These are phyloP conservation scores for Medicago truncatula DNA, from an alignment of 306 rosid genomes.

Conservation along the genomic window DNA sequence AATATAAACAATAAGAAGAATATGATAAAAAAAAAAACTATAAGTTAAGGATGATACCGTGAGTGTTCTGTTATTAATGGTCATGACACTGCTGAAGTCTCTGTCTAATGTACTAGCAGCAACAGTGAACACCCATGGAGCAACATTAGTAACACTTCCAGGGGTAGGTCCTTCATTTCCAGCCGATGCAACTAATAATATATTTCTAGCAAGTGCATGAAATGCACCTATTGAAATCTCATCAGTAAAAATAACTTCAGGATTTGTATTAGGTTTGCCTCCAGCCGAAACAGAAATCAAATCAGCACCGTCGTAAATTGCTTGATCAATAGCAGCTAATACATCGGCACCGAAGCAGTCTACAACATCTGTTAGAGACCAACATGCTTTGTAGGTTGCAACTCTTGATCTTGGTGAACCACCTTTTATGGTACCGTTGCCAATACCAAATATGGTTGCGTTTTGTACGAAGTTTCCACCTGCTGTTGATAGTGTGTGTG, in stretches of 20 bases:
- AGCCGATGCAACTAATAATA: slow-evolving; percentile 57
- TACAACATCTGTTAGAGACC: slow-evolving; percentile 32
- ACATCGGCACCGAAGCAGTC: slow-evolving; percentile 65
- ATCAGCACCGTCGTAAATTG: slow-evolving; percentile 75
- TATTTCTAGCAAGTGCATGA: slow-evolving; percentile 57
- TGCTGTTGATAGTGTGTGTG: slow-evolving; percentile 83
- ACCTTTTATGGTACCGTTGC: slow-evolving; percentile 64
- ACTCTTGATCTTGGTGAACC: slow-evolving; percentile 81
- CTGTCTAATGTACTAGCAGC: slow-evolving; percentile 71
- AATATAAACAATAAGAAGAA: no score
- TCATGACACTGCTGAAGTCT: slow-evolving; percentile 50
- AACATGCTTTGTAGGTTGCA: slow-evolving; percentile 80
- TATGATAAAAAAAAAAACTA: no score
- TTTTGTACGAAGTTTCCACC: slow-evolving; percentile 62
- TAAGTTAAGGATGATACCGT: slow-evolving; percentile 31
- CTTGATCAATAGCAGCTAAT: slow-evolving; percentile 72
- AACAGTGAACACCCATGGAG: slow-evolving; percentile 72
- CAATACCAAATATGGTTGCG: slow-evolving; percentile 32
- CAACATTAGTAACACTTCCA: slow-evolving; percentile 48
- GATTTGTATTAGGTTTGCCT: background rate
- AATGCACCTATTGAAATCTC: slow-evolving; percentile 59
- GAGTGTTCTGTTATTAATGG: slow-evolving; percentile 47
- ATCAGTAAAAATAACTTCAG: slow-evolving; percentile 33
- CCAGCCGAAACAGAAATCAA: slow-evolving; percentile 60
- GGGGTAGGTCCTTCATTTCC: slow-evolving; percentile 67